phyloP scores from a whole-genome alignment of 2,329 filamentous ascomycete genomes.

The Chaetoscypha palmicola region DNA sequence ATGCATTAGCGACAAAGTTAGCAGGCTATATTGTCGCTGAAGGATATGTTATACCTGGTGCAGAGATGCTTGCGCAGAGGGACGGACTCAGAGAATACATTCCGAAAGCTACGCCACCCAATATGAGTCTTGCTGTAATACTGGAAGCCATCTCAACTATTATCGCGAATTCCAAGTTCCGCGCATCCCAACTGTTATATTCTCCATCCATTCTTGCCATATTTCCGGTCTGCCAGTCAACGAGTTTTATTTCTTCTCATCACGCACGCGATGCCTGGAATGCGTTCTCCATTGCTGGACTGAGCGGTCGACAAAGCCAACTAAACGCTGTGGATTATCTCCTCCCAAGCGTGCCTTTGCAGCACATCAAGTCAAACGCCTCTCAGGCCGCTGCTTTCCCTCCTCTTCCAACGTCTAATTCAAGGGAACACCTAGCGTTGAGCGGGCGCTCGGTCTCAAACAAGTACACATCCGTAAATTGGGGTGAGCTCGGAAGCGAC shows the following conservation, averaged over 20 bases:
- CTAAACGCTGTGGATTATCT: constrained; percentile 58
- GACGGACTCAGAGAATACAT: constrained; percentile 51
- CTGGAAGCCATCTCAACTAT: constrained; percentile 73
- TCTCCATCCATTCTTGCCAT: constrained; percentile 63
- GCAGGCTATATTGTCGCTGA: constrained; percentile 62
- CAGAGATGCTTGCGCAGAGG: constrained; percentile 46
- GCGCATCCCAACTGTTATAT: constrained; percentile 63
- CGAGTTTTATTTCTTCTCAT: constrained; percentile 44
- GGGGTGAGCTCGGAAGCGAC: constrained; percentile 19
- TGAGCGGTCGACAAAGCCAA: constrained; percentile 30
- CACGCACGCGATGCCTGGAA: constrained; percentile 45
- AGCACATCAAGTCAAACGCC: constrained; percentile 32
- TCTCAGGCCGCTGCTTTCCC: constrained; percentile 43
- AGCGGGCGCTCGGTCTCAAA: constrained; percentile 18
- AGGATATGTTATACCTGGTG: constrained; percentile 61
- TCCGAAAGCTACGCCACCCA: constrained; percentile 53
- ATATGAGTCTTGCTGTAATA: constrained; percentile 57
- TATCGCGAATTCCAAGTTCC: constrained; percentile 70
- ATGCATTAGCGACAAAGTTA: constrained; percentile 68
- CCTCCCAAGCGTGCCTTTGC: constrained; percentile 48
- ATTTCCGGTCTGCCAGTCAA: constrained; percentile 47
- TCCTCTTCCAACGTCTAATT: constrained; percentile 41
- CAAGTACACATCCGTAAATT: constrained; percentile 18
- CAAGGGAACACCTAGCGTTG: constrained; percentile 32
- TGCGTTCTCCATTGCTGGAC: constrained; percentile 45